Conservation (phyloP, 352 stramenopile species). For the Pythium coloratum region DNA sequence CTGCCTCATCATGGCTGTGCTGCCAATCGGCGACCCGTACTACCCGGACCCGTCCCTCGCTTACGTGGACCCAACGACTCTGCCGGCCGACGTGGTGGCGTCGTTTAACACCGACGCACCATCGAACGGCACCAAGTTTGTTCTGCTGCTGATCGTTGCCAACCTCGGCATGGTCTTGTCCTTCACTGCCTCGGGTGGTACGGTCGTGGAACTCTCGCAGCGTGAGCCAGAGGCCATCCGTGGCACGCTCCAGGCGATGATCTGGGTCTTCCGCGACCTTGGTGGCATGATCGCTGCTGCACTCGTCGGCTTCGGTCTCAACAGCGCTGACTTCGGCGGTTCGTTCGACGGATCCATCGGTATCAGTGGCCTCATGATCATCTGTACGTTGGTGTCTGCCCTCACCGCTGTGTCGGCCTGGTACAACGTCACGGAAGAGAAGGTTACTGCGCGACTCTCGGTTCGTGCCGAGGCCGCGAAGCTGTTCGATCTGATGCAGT, state of each 20-base stretch:
- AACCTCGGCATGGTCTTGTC: conserved; percentile 60
- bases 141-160: conserved; percentile 47
- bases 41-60: conserved; percentile 22
- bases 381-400: conserved; percentile 18
- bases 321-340: conserved; percentile 31
- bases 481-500: conserved; percentile 33
- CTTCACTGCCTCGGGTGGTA: conserved; percentile 45
- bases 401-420: conserved; percentile 4
- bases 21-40: conserved; percentile 28
- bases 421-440: conserved; percentile 29
- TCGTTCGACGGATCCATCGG: conserved; percentile 17
- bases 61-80: conserved; percentile 7
- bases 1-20: conserved; percentile 27
- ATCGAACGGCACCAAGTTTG: conserved; percentile 32
- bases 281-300: conserved; percentile 16
- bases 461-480: conserved; percentile 20
- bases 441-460: conserved; percentile 13
- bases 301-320: conserved; percentile 37
- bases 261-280: conserved; percentile 21
- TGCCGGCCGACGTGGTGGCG: conserved; percentile 18
- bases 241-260: conserved; percentile 36
- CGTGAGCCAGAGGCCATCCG: conserved; percentile 31
- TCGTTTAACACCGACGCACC: conserved; percentile 30
- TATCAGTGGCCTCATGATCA: conserved; percentile 15
- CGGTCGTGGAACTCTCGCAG: conserved; percentile 39